Conservation (phyloP, 768 basidiomycete species). For the Psilocybe subaeruginosa region DNA sequence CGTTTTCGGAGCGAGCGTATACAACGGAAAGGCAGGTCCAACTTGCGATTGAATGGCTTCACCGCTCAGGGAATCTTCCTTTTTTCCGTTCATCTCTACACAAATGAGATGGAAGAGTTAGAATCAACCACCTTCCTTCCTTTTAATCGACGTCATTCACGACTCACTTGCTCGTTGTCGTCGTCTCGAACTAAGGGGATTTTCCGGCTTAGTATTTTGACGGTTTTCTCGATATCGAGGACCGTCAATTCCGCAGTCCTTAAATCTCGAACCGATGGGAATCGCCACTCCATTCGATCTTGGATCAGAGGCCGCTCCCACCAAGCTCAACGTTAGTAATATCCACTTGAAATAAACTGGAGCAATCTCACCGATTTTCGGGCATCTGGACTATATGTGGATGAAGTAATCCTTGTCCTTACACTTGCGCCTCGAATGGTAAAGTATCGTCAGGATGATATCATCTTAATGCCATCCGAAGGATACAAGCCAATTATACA, state of each 20-base stretch:
- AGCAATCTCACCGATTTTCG: background rate
- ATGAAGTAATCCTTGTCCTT: background rate
- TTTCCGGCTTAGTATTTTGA: background rate
- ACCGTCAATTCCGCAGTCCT: background rate
- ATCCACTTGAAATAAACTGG: background rate
- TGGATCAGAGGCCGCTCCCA: background rate
- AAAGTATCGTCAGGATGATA: background rate
- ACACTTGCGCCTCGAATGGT: background rate
- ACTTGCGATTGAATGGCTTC: slow-evolving; percentile 1
- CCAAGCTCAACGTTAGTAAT: background rate
- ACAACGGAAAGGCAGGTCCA: background rate
- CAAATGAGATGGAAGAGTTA: too few species aligned
- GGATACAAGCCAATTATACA: too few species aligned
- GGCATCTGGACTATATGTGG: background rate
- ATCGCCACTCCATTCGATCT: background rate
- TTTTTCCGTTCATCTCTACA: background rate
- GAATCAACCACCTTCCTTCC: background rate
- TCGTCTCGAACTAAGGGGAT: background rate
- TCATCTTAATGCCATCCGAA: too few species aligned
- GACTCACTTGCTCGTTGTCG: background rate
- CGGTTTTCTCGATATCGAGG: background rate
- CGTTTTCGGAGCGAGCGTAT: background rate
- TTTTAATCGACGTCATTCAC: background rate
- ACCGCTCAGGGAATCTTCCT: background rate
- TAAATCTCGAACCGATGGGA: background rate